Percentiles rank a stretch among this genome's conserved stretches.
Conservation (phyloP, 495 filamentous ascomycete genomes). For the Aspergillus hancockii region DNA sequence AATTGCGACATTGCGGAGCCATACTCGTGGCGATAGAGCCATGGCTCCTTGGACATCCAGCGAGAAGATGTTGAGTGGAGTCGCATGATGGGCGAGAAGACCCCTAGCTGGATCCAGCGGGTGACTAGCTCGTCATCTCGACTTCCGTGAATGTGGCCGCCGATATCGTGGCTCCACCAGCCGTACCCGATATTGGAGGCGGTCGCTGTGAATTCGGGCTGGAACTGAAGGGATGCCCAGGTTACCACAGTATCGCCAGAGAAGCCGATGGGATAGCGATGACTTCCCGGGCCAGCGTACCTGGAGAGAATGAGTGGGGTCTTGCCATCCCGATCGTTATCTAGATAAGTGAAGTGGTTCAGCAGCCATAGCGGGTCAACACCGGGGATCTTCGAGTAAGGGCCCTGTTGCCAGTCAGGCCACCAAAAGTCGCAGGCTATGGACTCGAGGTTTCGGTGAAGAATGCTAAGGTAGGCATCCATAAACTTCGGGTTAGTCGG, state of each 20-base stretch:
- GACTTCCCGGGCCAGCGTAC: conserved; percentile 58
- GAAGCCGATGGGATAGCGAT: conserved; percentile 63
- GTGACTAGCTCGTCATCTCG: conserved; percentile 54
- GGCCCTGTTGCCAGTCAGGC: conserved; percentile 66
- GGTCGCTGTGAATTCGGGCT: conserved; percentile 63
- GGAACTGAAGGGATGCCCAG: conserved; percentile 58
- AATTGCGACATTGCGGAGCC: conserved; percentile 44
- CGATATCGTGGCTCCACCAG: conserved; percentile 68
- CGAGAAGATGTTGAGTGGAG: conserved; percentile 54
- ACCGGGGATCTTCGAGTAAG: conserved; percentile 48
- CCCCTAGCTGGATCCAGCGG: conserved; percentile 60
- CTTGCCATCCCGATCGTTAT: conserved; percentile 36
- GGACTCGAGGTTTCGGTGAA: conserved; percentile 51
- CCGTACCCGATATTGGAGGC: conserved; percentile 65
- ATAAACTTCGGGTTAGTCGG: conserved; percentile 50
- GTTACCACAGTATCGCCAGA: conserved; percentile 58
- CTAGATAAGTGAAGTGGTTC: conserved; percentile 61
- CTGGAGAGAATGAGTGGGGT: conserved; percentile 49
- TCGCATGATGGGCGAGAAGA: conserved; percentile 58
- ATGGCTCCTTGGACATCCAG: conserved; percentile 60
- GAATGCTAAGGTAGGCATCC: conserved; percentile 58
- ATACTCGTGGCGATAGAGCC: conserved; percentile 46
- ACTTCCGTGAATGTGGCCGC: conserved; percentile 53
- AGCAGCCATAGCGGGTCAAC: conserved; percentile 64
- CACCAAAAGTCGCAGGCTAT: conserved; percentile 60